A percentile compares a stretch with the other conserved stretches of the same genome.
phyloP scores from a whole-genome alignment of 768 basidiomycete species.

The Tricholoma sp. region DNA sequence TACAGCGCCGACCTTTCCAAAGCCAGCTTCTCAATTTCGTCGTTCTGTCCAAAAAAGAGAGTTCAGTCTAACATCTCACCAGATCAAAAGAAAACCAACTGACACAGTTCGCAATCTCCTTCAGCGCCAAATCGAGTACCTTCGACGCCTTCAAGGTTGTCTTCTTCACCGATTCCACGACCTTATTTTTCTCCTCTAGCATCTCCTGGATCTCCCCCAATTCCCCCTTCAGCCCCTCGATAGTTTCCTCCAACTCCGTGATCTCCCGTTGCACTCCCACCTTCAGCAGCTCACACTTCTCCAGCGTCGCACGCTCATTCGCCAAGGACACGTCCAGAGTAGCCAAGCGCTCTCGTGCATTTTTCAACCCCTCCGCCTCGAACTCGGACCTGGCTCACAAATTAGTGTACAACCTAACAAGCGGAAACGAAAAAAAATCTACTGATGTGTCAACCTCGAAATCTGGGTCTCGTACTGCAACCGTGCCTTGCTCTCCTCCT shows the following conservation, averaged over 20 bases:
- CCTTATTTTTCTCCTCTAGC: slow-evolving; percentile 69
- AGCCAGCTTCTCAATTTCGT: slow-evolving; percentile 85
- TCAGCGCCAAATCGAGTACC: slow-evolving; percentile 79
- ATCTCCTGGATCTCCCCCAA: slow-evolving; percentile 55
- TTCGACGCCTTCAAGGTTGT: slow-evolving; percentile 65
- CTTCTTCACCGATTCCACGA: slow-evolving; percentile 73
- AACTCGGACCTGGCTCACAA: slow-evolving; percentile 60
- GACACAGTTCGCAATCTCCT: slow-evolving; percentile 83
- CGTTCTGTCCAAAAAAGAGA: slow-evolving; percentile 29
- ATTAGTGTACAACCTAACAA: slow-evolving; percentile 4
- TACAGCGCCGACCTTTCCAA: slow-evolving; percentile 85
- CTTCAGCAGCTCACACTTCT: slow-evolving; percentile 51
- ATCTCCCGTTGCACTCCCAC: slow-evolving; percentile 55
- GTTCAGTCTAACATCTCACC: not conserved
- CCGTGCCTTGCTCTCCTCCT: slow-evolving; percentile 82
- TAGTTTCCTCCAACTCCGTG: slow-evolving; percentile 45
- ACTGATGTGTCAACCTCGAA: slow-evolving; percentile 83
- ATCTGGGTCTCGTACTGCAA: slow-evolving; percentile 84
- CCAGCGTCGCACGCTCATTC: slow-evolving; percentile 50
- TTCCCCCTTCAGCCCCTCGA: slow-evolving; percentile 55
- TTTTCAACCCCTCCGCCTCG: slow-evolving; percentile 69
- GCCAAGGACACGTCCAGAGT: slow-evolving; percentile 47
- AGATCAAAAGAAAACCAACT: slow-evolving; percentile 12
- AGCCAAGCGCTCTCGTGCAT: slow-evolving; percentile 56
- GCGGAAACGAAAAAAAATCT: slow-evolving; percentile 19